phyloP scores from a whole-genome alignment of 495 filamentous ascomycete species.

The Aspergillus sparsus region DNA sequence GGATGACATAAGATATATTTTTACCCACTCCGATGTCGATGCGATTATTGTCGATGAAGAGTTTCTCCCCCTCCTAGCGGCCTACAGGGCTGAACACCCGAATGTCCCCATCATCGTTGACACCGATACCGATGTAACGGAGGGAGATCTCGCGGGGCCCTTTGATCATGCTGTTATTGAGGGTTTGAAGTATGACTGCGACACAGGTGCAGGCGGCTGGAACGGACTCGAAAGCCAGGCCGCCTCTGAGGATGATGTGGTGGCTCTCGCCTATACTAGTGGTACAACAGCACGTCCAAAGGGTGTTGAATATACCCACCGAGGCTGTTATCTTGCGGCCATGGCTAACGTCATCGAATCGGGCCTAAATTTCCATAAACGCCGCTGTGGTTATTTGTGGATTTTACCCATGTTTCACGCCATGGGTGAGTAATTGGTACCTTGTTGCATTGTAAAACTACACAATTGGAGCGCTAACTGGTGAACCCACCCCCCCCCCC shows the following conservation, averaged over 20 bases:
- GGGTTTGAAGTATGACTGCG: conserved; percentile 68
- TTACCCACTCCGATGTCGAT: conserved; percentile 81
- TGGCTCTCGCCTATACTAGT: conserved; percentile 89
- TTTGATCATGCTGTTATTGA: conserved; percentile 85
- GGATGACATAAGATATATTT: conserved; percentile 89
- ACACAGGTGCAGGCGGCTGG: conserved; percentile 71
- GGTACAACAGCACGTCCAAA: conserved; percentile 93
- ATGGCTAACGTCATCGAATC: conserved; percentile 87
- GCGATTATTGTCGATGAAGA: conserved; percentile 86
- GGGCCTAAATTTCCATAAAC: conserved; percentile 68
- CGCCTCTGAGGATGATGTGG: conserved; percentile 71
- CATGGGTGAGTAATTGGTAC: conserved; percentile 54
- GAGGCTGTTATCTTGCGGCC: conserved; percentile 81
- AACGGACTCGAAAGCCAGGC: conserved; percentile 66
- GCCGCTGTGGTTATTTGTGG: conserved; percentile 83
- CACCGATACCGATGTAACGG: conserved; percentile 76
- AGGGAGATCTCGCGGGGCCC: conserved; percentile 71
- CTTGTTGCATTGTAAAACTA: neutral
- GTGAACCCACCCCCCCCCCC: neutral
- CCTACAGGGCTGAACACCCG: conserved; percentile 59
- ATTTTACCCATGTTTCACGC: conserved; percentile 97
- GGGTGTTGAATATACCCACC: conserved; percentile 89
- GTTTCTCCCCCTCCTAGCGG: conserved; percentile 66
- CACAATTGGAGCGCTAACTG: neutral
- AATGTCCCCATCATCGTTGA: conserved; percentile 73